Evolutionary conservation across 2,329 filamentous ascomycete genomes (phyloP), one percentile per base, ranked within the genome.

Genomic region (Colletotrichum navitas): DNA sequence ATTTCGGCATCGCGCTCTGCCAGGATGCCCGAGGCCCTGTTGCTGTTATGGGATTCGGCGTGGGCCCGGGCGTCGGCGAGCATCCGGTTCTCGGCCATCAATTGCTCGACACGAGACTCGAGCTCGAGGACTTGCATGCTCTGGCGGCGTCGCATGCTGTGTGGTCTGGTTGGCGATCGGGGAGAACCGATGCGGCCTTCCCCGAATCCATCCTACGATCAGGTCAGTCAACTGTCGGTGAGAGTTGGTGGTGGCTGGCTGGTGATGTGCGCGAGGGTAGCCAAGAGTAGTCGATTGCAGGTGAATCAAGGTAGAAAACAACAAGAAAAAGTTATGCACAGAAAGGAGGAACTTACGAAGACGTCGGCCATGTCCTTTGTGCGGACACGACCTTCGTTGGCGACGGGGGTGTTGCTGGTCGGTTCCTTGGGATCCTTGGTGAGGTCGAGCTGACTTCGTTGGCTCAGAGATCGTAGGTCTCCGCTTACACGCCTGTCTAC

Each of bases 101-200:
- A 87, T 81, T 95, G 92, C 76, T 98, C 94, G 77, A 99, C 88
- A 78, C 89, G 90, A 72, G 89, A 87, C 85, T 98, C 94, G 79
- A 99, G 91, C 78, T 99, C 95, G 73, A 98, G 91, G 66, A 95
- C 91, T 84, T 98, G 95, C 91, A 98, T 95, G 87, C 95, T 98
- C 83, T 97, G 96, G 79, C 95, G 93, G 80, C 95, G 95, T 77
- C 95, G 95, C 89, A 99, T 93, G 86, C 94, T 98, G 79, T 95
- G 94, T 77, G 96, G 95, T 82, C 95, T 91, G 76, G 94, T 97
- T 66, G 96, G 96, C 78, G 96, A 98, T 78, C 93, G 91, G 79
- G 95, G 94, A 80, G 94, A 97, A 80, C 91, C 91, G 80, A 93
- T 89, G 79, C 89, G 93, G 83, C 93, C 94, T 84, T 97, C 94